Evolutionary conservation across 208 protist species (phyloP).

Genomic region (Phytomonas francai): DNA sequence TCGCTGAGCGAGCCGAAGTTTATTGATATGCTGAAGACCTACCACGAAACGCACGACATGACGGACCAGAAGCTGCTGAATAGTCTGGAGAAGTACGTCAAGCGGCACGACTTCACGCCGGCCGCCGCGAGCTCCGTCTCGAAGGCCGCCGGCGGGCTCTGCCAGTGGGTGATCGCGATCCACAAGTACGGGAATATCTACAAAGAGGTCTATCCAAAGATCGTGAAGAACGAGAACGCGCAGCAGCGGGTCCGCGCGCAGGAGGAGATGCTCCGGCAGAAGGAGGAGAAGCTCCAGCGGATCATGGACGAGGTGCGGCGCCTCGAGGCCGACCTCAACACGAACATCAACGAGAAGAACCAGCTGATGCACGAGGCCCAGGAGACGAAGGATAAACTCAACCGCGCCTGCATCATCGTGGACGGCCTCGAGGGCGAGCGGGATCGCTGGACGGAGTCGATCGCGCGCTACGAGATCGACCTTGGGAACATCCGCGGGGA

Average conservation of each 20-base stretch:
- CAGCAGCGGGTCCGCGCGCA: constrained; percentile 90
- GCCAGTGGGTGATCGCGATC: constrained; percentile 98
- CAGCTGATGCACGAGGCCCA: constrained; percentile 86
- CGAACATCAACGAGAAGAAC: constrained; percentile 90
- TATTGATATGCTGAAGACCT: constrained; percentile 92
- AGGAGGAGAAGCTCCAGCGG: constrained; percentile 89
- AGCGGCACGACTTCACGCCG: constrained; percentile 90
- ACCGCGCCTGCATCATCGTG: constrained; percentile 95
- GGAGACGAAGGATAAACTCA: constrained; percentile 96
- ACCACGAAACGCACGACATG: constrained; percentile 95
- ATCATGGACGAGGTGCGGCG: constrained; percentile 90
- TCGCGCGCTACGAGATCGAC: constrained; percentile 86
- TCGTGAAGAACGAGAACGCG: constrained; percentile 92
- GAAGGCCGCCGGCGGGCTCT: constrained; percentile 92
- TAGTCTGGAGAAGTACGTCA: constrained; percentile 94
- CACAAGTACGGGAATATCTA: constrained; percentile 95
- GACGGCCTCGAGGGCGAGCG: constrained; percentile 95
- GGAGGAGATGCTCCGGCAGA: constrained; percentile 91
- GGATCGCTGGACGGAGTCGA: constrained; percentile 93
- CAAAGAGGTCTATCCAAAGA: constrained; percentile 96
- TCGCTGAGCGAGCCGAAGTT: constrained; percentile 95
- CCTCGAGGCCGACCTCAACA: constrained; percentile 88
- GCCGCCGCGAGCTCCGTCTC: constrained; percentile 90
- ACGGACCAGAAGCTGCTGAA: constrained; percentile 93
- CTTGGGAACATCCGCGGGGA: constrained; percentile 93